Evolutionary conservation across 345 rosid species (phyloP), one percentile per base, ranked within the genome.

Genomic region (Orychophragmus violaceus): DNA sequence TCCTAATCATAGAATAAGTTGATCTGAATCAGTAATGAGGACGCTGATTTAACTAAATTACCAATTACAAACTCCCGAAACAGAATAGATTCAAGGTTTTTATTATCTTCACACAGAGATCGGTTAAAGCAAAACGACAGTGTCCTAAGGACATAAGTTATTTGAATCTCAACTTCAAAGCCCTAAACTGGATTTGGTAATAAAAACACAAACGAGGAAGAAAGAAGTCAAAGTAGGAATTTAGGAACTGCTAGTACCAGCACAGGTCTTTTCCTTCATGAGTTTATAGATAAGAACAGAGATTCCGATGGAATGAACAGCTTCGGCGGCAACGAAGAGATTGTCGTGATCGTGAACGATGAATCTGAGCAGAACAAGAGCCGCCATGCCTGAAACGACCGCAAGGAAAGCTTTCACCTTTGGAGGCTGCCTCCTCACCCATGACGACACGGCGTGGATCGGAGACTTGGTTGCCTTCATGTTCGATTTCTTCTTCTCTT

Each of bases 291-390:
- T 94, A 22, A 94, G 94, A 59, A 94, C 93, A 55, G 81, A 77
- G 79, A 94, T 94, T 63, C 99, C 99, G 12, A 94, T 78, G 39
- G 97, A 90, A 79, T 94, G 99, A 12, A 90, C 96, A 21, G 96
- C 95, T 84, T 94, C 97, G 7, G 99, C 93, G 21, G 99, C 99
- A 14, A 90, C 95, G 67, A 94, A 94, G 71, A 94, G 99, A 67
- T 91, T 94, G 68, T 94, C 99, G 68, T 94, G 99, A 59, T 94
- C 99, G 76, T 88, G 85, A 13, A 94, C 99, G 62, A 94, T 84
- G 88, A 76, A 88, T 52, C 97, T 81, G 75, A 94, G 97, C 18
- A 90, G 63, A 32, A 88, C 93, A 44, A 94, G 80, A 22, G 99
- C 86, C 4, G 88, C 81, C 89, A 94, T 85, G 68, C 97, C 99